Conservation (phyloP, 192 early-diverging fungal species). For the Coemansia sp. region DNA sequence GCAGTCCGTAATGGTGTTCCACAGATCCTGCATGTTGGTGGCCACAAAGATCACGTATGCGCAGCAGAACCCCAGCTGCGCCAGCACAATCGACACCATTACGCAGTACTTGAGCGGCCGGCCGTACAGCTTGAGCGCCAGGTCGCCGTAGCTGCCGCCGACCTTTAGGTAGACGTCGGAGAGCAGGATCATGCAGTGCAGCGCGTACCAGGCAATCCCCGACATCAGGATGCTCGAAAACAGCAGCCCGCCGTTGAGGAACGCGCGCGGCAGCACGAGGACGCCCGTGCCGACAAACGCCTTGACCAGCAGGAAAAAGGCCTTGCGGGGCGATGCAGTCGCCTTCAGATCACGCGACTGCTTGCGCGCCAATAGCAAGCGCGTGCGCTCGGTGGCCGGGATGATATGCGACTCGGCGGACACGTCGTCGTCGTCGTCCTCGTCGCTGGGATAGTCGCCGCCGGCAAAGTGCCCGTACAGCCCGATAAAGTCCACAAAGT, state of each 20-base stretch:
- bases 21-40: conserved; percentile 72
- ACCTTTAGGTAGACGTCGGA: conserved; percentile 61
- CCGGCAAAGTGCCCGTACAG: conserved; percentile 95
- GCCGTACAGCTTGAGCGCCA: conserved; percentile 65
- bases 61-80: conserved; percentile 85
- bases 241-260: conserved; percentile 70
- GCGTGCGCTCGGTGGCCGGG: conserved; percentile 13
- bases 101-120: conserved; percentile 60
- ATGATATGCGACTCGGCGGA: conserved; percentile 17
- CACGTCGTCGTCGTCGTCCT: conserved; percentile 63
- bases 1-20: conserved; percentile 70
- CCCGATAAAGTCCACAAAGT: conserved; percentile 92
- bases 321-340: conserved; percentile 66
- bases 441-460: conserved; percentile 83
- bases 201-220: conserved; percentile 60
- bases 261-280: conserved; percentile 70
- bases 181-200: conserved; percentile 64
- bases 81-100: conserved; percentile 67
- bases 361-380: conserved; percentile 9
- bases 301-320: conserved; percentile 76
- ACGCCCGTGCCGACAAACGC: conserved; percentile 82
- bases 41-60: conserved; percentile 89
- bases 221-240: conserved; percentile 61
- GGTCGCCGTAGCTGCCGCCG: conserved; percentile 66
- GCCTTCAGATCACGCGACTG: conserved; percentile 42